phyloP scores from a whole-genome alignment of 371 early-diverging fungal genomes.

The Mucor irregularis region DNA sequence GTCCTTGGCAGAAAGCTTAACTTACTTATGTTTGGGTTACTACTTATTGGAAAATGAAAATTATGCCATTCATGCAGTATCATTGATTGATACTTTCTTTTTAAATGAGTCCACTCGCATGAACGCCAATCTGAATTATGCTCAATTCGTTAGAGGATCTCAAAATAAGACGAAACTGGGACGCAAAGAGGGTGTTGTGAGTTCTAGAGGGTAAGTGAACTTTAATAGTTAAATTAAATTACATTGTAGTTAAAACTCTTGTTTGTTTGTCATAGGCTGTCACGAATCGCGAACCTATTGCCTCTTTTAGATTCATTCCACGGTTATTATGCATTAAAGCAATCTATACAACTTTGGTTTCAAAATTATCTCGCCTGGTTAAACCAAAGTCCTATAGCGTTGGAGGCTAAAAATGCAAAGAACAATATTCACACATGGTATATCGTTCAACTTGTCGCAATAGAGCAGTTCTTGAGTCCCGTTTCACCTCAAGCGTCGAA shows the following conservation, averaged over 20 bases:
- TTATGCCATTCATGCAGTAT: conserved; percentile 35
- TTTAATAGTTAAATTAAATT: not conserved
- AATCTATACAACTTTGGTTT: conserved; percentile 29
- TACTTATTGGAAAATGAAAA: conserved; percentile 25
- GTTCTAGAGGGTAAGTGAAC: conserved; percentile 31
- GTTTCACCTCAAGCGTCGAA: conserved; percentile 2
- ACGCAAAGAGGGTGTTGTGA: conserved; percentile 40
- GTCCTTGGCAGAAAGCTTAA: conserved; percentile 32
- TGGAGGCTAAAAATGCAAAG: conserved; percentile 21
- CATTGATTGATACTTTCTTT: conserved; percentile 33
- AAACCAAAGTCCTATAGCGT: conserved; percentile 20
- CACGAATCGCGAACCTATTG: conserved; percentile 34
- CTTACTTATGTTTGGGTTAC: conserved; percentile 35
- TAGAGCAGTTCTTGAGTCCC: conserved; percentile 25
- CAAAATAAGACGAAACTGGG: conserved; percentile 31
- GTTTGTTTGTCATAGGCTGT: conserved; percentile 18
- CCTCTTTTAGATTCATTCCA: conserved; percentile 22
- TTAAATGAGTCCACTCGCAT: conserved; percentile 35
- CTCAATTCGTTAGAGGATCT: conserved; percentile 38
- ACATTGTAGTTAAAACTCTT: not conserved
- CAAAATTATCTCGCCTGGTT: conserved; percentile 32
- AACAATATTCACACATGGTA: conserved; percentile 46
- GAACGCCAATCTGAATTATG: conserved; percentile 46
- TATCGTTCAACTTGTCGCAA: conserved; percentile 29
- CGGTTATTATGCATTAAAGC: conserved; percentile 16